Base-by-base conservation (phyloP, 139 green algal species). In the Closterium sp. region DNA sequence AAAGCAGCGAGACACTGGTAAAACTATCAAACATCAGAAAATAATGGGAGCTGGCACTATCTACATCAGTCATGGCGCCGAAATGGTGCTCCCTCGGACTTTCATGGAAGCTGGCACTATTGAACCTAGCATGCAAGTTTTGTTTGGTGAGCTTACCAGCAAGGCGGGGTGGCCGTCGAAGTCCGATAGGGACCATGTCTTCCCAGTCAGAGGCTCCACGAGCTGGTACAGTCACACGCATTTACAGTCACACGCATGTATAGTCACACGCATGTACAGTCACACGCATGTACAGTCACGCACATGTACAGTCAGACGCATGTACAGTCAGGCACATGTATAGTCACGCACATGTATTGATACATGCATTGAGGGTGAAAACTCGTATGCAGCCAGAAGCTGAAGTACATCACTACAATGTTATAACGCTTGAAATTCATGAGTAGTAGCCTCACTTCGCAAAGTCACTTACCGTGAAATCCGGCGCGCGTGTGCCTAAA, bases 161-260 rank as follows among this genome's bases (percentile, higher is more conserved):
- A n/a, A n/a, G 4, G 84, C 84, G 4, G 84, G 32, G 84, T 87
- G 31, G 84, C 84, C 32, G 31, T 33, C 84, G 7, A 36, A 55
- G 36, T 55, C 36, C 9, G 92, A 90, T 28, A 97, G 93, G 32
- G 66, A 93, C 10, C 95, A 76, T 0, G 43, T 91, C 33, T 93
- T 88, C 32, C 96, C 96, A 2, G 95, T 97, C 12, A 97, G 88
- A 1, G 94, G 95, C 84, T 97, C 96, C 3, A 90, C 88, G n/a
- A 97, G 90, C 94, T 97, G 90, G 55, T 76, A 76, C 55, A 30
- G 36, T 86, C 19, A 33, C 23, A 33, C 34, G 33, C 33, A 86
- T 12, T 32, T 90, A 28, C 10, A 90, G 35, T 84, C 19, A n/a
- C 87, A 84, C 33, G 33, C 9, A 32, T 86, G 12, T 66, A 36